Percentiles rank a stretch among this genome's conserved stretches.
Evolutionary conservation across 1,284 basidiomycete species (phyloP).

Genomic region (Melampsora abietis-canadensis): DNA sequence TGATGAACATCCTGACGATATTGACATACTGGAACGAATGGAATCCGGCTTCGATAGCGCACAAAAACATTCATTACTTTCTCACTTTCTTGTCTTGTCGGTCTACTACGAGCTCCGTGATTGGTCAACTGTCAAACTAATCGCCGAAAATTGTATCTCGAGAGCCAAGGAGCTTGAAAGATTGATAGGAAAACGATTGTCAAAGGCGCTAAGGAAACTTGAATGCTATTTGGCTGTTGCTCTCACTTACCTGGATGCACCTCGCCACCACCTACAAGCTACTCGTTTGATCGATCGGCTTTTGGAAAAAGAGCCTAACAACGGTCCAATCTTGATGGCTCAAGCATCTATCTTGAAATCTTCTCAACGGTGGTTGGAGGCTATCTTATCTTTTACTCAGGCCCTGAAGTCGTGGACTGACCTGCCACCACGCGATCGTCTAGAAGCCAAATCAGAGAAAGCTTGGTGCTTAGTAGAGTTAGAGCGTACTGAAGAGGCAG

Average conservation of each 20-base stretch:
- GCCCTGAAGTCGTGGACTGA: slow-evolving; percentile 55
- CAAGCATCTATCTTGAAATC: slow-evolving; percentile 71
- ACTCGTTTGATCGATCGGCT: slow-evolving; percentile 69
- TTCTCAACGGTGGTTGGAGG: slow-evolving; percentile 67
- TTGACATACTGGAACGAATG: slow-evolving; percentile 56
- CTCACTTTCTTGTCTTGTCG: slow-evolving; percentile 67
- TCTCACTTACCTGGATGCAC: slow-evolving; percentile 79
- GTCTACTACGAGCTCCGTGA: slow-evolving; percentile 74
- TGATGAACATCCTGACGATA: slow-evolving; percentile 49
- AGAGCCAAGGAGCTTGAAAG: slow-evolving; percentile 62
- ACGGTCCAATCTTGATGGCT: slow-evolving; percentile 68
- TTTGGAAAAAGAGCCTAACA: slow-evolving; percentile 63
- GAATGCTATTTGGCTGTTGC: slow-evolving; percentile 67
- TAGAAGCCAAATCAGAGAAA: slow-evolving; percentile 58
- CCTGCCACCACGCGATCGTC: slow-evolving; percentile 51
- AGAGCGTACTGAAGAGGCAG: slow-evolving; percentile 60
- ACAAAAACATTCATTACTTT: slow-evolving; percentile 65
- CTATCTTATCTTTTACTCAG: slow-evolving; percentile 63
- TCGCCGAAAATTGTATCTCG: slow-evolving; percentile 67
- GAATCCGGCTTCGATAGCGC: slow-evolving; percentile 55
- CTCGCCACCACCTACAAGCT: slow-evolving; percentile 81
- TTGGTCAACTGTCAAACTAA: slow-evolving; percentile 69
- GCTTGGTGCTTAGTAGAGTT: slow-evolving; percentile 78
- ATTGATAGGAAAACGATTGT: slow-evolving; percentile 62
- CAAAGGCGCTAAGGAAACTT: slow-evolving; percentile 62